These are phyloP conservation scores for Cladosporium halotolerans DNA, from an alignment of 2,329 filamentous ascomycete species.

Conservation along the genomic window DNA sequence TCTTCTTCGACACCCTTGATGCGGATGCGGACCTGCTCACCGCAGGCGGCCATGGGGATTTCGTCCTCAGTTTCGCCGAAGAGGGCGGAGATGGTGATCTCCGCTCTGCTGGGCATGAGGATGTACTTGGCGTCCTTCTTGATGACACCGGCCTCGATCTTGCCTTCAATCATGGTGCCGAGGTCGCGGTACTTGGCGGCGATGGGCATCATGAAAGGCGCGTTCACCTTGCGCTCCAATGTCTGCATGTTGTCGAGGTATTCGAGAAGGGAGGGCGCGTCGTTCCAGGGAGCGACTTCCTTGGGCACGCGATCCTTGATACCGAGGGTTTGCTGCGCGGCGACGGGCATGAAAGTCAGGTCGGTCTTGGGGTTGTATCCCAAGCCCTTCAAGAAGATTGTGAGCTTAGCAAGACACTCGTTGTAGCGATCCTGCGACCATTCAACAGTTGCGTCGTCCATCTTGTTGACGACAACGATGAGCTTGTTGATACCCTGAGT, in stretches of 20 bases:
- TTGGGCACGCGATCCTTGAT: constrained; percentile 84
- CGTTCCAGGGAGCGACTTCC: constrained; percentile 72
- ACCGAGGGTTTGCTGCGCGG: constrained; percentile 75
- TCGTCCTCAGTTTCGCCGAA: constrained; percentile 98
- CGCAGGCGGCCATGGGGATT: constrained; percentile 71
- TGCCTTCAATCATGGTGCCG: constrained; percentile 95
- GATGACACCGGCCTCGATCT: constrained; percentile 89
- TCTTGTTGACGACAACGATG: constrained; percentile 94
- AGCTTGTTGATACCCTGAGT: constrained; percentile 98
- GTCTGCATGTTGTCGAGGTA: constrained; percentile 92
- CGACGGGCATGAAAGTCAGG: constrained; percentile 92
- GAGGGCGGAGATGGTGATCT: constrained; percentile 72
- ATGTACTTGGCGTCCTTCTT: constrained; percentile 81
- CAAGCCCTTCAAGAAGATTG: constrained; percentile 80
- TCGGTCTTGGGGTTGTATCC: constrained; percentile 94
- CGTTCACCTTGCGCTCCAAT: constrained; percentile 90
- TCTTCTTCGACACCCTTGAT: constrained; percentile 95
- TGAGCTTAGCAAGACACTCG: constrained; percentile 85
- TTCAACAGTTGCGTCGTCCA: constrained; percentile 94
- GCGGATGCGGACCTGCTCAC: constrained; percentile 89
- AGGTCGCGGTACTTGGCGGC: constrained; percentile 95
- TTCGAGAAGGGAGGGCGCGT: constrained; percentile 85
- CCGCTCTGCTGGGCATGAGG: constrained; percentile 93
- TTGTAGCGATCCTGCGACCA: constrained; percentile 92
- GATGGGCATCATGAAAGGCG: constrained; percentile 98